Percentiles rank a stretch among this genome's conserved stretches.
phyloP scores from a whole-genome alignment of 768 basidiomycete genomes.

The Hericium erinaceus region DNA sequence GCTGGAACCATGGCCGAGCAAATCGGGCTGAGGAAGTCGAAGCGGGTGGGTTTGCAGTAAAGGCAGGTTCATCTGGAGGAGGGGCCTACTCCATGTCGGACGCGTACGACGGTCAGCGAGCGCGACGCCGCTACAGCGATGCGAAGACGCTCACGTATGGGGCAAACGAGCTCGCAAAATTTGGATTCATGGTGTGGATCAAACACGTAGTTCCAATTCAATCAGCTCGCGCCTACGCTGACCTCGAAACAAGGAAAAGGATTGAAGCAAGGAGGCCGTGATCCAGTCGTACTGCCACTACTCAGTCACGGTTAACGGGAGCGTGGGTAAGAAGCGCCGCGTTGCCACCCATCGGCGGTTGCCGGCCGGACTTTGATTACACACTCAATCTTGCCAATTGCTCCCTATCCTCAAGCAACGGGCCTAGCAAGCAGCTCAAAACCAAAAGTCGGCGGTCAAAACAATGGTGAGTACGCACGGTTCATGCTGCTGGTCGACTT shows the following conservation, averaged over 20 bases:
- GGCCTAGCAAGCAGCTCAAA: conserved; percentile 18
- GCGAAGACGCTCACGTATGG: conserved; percentile 39
- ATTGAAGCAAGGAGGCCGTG: not conserved
- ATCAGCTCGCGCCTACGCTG: not conserved
- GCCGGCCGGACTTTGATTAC: conserved; percentile 32
- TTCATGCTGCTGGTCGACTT: not conserved
- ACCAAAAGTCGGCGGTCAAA: conserved; percentile 9
- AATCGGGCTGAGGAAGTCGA: conserved; percentile 20
- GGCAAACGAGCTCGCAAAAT: conserved; percentile 46
- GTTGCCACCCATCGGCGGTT: conserved; percentile 24
- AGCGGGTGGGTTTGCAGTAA: conserved; percentile 14
- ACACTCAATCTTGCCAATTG: conserved; percentile 2
- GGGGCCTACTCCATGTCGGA: conserved; percentile 32
- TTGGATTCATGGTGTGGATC: conserved; percentile 23
- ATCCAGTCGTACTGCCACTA: too few relatives aligned
- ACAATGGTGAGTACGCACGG: conserved; percentile 18
- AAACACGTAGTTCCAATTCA: not conserved
- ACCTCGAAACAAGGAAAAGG: not conserved
- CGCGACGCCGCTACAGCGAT: too few relatives aligned
- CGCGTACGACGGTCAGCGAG: not conserved
- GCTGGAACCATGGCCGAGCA: conserved; percentile 43
- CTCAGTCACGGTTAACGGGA: too few relatives aligned
- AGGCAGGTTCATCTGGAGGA: conserved; percentile 45
- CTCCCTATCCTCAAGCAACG: conserved; percentile 5
- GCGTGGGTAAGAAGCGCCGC: not conserved